phyloP scores from a whole-genome alignment of 495 filamentous ascomycete species.

The Penicillium cinerascens region DNA sequence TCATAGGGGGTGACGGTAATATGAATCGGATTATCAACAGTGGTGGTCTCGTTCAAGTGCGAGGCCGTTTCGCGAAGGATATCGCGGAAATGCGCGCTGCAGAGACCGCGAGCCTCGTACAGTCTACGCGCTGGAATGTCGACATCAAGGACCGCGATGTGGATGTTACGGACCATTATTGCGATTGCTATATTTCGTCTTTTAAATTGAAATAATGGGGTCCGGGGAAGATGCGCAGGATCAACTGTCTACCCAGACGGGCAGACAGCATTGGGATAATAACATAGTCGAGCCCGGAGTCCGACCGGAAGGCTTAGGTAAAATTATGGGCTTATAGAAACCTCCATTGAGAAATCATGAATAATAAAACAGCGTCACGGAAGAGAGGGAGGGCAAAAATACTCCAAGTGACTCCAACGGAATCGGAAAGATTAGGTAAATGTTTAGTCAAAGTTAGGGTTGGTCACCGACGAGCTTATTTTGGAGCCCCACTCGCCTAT shows the following conservation, averaged over 20 bases:
- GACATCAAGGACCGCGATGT: constrained; percentile 34
- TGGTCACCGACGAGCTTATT: constrained; percentile 19
- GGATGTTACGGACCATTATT: constrained; percentile 25
- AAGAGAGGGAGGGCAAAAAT: constrained; percentile 2
- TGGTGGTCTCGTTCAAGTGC: constrained; percentile 19
- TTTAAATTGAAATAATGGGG: neutral
- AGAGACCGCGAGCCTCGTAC: constrained; percentile 32
- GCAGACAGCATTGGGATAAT: neutral
- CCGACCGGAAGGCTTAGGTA: constrained; percentile 12
- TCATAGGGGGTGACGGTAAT: constrained; percentile 31
- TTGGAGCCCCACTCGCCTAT: constrained; percentile 10
- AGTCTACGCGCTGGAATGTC: constrained; percentile 30
- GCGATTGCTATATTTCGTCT: neutral
- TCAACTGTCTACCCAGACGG: neutral
- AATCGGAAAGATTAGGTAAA: constrained; percentile 23
- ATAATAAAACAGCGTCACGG: constrained; percentile 16
- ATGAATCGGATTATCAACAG: constrained; percentile 14
- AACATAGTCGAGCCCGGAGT: constrained; percentile 1
- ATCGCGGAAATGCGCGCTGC: constrained; percentile 32
- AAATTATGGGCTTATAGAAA: constrained; percentile 6
- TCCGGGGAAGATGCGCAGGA: neutral
- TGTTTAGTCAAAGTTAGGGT: constrained; percentile 25
- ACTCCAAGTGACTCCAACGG: constrained; percentile 23
- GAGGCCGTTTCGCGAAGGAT: constrained; percentile 30
- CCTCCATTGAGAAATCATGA: constrained; percentile 1